Conservation (phyloP, 768 basidiomycete genomes). For the Leucocoprinus leucothites region DNA sequence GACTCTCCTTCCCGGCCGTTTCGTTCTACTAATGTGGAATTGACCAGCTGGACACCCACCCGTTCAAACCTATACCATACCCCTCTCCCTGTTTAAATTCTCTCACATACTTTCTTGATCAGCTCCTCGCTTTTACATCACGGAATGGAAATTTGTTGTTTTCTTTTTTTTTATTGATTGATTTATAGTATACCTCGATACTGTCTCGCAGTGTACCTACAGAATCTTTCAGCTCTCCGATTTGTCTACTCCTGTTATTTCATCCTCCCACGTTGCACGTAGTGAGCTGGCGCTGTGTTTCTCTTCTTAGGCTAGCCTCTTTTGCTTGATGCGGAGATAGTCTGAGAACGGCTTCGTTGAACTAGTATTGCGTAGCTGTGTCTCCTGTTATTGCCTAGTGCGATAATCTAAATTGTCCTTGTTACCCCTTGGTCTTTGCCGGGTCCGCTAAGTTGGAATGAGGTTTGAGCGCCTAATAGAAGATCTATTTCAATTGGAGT, state of each 20-base stretch:
- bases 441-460: too few species aligned
- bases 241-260: not conserved
- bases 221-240: not conserved
- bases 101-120: not conserved
- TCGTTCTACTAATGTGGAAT: too few species aligned
- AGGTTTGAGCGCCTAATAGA: not conserved
- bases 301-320: too few species aligned
- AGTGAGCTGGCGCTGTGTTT: slow-evolving; percentile 7
- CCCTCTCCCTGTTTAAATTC: not conserved
- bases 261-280: not conserved
- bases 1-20: not conserved
- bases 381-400: slow-evolving; percentile 8
- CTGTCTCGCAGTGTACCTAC: slow-evolving; percentile 6
- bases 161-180: not conserved
- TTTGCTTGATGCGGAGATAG: slow-evolving; percentile 1
- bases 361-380: not conserved
- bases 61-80: not conserved
- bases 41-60: too few species aligned
- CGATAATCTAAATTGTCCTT: not conserved
- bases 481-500: not conserved
- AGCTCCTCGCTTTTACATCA: not conserved
- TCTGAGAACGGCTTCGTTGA: too few species aligned
- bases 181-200: not conserved
- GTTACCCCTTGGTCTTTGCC: too few species aligned
- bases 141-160: not conserved